These are phyloP conservation scores for Anastatica hierochuntica DNA, from an alignment of 345 rosid species.

Conservation along the genomic window DNA sequence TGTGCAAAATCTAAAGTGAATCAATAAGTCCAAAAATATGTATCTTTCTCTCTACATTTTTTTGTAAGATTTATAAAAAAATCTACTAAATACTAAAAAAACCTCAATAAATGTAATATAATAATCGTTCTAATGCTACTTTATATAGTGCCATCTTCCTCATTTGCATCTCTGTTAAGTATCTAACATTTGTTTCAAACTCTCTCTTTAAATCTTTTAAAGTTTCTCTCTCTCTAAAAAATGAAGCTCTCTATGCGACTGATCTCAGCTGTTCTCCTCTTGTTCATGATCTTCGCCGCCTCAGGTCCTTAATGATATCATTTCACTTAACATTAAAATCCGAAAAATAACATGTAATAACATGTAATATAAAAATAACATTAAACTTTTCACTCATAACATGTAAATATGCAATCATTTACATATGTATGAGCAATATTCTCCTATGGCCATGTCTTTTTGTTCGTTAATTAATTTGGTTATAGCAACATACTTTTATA, in stretches of 20 bases:
- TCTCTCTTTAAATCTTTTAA: not conserved
- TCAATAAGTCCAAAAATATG: not conserved
- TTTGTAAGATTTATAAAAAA: not conserved
- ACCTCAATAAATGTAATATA: not conserved
- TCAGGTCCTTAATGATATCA: constrained; percentile 19
- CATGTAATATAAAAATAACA: too few relatives aligned
- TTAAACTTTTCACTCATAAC: not conserved
- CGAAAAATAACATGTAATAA: too few relatives aligned
- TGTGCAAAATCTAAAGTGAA: constrained; percentile 3
- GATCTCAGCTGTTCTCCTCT: constrained; percentile 19
- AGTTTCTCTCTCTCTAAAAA: not conserved
- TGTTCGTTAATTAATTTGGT: too few relatives aligned
- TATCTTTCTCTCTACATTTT: not conserved
- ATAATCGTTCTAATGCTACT: constrained; percentile 3
- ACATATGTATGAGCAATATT: too few relatives aligned
- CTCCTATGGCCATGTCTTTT: too few relatives aligned
- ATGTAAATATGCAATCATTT: too few relatives aligned
- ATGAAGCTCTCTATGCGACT: constrained; percentile 27
- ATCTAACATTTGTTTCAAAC: not conserved
- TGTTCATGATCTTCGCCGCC: constrained; percentile 26
- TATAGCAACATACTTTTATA: too few relatives aligned
- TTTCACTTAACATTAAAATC: not conserved
- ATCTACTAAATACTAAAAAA: not conserved
- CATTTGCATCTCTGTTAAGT: not conserved
- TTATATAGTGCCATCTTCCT: constrained; percentile 16